phyloP scores from a whole-genome alignment of 2,329 filamentous ascomycete genomes.

The Ceratocystis lukuohia region DNA sequence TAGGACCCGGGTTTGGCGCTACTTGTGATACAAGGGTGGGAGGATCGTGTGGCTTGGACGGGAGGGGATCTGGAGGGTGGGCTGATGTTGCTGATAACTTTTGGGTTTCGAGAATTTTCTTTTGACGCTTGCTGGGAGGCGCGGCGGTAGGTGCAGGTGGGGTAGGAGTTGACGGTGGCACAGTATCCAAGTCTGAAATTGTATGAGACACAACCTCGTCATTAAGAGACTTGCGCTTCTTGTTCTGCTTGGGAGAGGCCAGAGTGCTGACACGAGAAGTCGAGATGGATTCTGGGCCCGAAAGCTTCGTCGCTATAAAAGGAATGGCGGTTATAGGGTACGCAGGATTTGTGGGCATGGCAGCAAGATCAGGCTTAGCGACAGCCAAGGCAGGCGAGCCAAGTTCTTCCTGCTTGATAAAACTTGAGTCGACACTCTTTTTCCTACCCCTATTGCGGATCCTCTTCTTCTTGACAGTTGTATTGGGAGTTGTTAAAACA shows the following conservation, averaged over 20 bases:
- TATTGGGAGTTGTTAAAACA: neutral
- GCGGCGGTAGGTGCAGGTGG: neutral
- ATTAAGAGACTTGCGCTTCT: neutral
- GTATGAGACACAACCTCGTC: neutral
- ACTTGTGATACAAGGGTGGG: too few relatives aligned
- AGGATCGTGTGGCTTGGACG: neutral
- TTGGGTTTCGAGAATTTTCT: conserved; percentile 1
- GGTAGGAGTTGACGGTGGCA: neutral
- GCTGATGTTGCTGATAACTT: neutral
- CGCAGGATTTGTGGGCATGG: neutral
- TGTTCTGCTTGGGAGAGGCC: neutral
- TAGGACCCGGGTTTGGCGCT: neutral
- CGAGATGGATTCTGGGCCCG: neutral
- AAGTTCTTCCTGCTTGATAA: neutral
- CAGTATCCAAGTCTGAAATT: neutral
- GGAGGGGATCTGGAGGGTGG: neutral
- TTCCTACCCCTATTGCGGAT: neutral
- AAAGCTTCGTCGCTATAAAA: neutral
- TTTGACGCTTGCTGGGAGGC: conserved; percentile 12
- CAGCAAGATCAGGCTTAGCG: neutral
- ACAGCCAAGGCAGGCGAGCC: neutral
- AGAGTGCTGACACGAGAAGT: neutral
- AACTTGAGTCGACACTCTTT: neutral
- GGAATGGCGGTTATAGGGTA: neutral
- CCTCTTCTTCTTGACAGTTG: neutral